Conservation (phyloP, 2,329 filamentous ascomycete genomes). For the Neonectria ditissima region DNA sequence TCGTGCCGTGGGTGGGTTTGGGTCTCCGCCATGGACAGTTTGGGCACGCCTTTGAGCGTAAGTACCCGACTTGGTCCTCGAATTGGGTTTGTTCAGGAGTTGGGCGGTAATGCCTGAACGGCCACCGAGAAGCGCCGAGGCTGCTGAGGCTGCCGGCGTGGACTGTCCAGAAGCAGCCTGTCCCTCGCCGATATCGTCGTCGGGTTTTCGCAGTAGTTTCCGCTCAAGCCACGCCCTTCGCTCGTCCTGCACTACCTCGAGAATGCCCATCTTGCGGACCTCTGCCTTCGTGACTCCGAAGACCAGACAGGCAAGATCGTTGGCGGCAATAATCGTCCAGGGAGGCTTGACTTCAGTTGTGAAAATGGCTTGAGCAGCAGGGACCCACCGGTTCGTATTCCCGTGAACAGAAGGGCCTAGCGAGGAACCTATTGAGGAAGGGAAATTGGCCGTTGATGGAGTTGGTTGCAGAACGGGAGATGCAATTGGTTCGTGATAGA, state of each 20-base stretch:
- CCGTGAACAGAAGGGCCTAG: slow-evolving; percentile 77
- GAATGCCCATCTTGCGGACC: slow-evolving; percentile 91
- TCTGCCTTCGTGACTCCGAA: slow-evolving; percentile 99
- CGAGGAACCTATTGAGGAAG: slow-evolving; percentile 61
- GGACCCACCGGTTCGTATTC: slow-evolving; percentile 90
- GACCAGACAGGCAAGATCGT: slow-evolving; percentile 95
- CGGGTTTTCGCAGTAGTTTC: slow-evolving; percentile 73
- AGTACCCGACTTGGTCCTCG: slow-evolving; percentile 67
- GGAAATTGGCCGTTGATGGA: slow-evolving; percentile 56
- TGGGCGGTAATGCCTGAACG: slow-evolving; percentile 84
- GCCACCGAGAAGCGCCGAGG: slow-evolving; percentile 73
- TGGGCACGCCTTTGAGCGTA: slow-evolving; percentile 69
- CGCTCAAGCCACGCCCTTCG: slow-evolving; percentile 89
- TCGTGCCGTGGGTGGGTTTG: slow-evolving; percentile 66
- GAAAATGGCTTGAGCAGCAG: slow-evolving; percentile 95
- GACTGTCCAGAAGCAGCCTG: slow-evolving; percentile 50
- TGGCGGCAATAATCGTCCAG: slow-evolving; percentile 96
- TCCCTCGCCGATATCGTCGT: slow-evolving; percentile 48
- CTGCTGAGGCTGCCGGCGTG: slow-evolving; percentile 55
- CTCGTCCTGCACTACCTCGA: slow-evolving; percentile 94
- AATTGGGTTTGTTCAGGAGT: slow-evolving; percentile 84
- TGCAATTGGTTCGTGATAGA: slow-evolving; percentile 51
- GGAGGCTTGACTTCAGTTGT: slow-evolving; percentile 91
- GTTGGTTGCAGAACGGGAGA: slow-evolving; percentile 59
- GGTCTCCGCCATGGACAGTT: slow-evolving; percentile 69